Evolutionary conservation across 1,284 basidiomycete species (phyloP).

Genomic region (Cutaneotrichosporon mucoides): DNA sequence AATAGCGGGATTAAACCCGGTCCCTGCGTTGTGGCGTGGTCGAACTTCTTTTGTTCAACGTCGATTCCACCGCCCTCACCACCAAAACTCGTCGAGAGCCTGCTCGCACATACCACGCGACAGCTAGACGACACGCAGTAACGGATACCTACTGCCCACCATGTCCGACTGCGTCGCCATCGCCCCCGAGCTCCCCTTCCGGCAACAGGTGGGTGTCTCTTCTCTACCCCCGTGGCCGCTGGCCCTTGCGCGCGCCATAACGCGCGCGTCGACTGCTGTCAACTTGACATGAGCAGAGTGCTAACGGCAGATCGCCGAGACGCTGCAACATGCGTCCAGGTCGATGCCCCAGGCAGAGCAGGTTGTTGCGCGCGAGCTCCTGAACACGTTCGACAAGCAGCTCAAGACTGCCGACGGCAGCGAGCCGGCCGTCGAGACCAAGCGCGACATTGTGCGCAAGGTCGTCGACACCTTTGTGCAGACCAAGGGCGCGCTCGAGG

Average conservation of each 20-base stretch:
- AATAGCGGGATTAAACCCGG: background rate
- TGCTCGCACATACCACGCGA: conserved; percentile 1
- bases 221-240: no score
- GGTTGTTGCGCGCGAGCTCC: conserved; percentile 60
- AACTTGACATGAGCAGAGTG: no score
- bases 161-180: conserved; percentile 73
- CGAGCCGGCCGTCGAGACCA: conserved; percentile 46
- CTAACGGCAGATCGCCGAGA: conserved; percentile 18
- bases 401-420: conserved; percentile 58
- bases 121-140: conserved; percentile 7
- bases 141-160: conserved; percentile 16
- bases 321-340: conserved; percentile 62
- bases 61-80: background rate
- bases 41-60: conserved; percentile 3
- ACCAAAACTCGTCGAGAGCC: conserved; percentile 1
- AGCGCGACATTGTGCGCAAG: conserved; percentile 34
- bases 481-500: conserved; percentile 43
- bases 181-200: conserved; percentile 81
- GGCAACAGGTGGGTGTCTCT: conserved; percentile 64
- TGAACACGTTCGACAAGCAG: conserved; percentile 60
- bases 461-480: conserved; percentile 37
- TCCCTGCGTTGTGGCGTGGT: background rate
- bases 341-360: conserved; percentile 61
- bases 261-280: no score
- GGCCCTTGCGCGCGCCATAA: no score